Percentiles rank a stretch among this genome's conserved stretches.
phyloP scores from a whole-genome alignment of 2,329 filamentous ascomycete species.

The Ophiostoma fasciatum region DNA sequence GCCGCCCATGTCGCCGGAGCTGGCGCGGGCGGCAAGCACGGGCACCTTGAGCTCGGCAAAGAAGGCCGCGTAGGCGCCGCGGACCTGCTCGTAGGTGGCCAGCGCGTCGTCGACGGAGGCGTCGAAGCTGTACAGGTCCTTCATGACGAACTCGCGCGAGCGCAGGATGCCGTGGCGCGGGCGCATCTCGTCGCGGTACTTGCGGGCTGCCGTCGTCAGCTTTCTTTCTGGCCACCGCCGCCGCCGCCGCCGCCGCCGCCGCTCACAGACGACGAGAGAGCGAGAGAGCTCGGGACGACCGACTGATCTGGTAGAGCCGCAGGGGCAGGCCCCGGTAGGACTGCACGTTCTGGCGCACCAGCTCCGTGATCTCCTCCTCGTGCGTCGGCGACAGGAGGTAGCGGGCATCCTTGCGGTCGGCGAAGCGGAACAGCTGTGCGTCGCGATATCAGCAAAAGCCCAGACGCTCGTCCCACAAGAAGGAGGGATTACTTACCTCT shows the following conservation, averaged over 20 bases:
- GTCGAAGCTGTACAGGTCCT: conserved; percentile 96
- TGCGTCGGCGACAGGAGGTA: conserved; percentile 84
- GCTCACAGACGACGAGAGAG: no score
- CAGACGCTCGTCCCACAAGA: no score
- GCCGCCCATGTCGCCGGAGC: conserved; percentile 93
- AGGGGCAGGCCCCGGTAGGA: conserved; percentile 81
- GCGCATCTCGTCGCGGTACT: conserved; percentile 85
- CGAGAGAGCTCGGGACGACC: conserved; percentile 15
- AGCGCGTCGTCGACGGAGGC: conserved; percentile 49
- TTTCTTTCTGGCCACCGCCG: no score
- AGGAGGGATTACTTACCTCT: no score
- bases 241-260: no score
- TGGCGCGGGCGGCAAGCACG: conserved; percentile 72
- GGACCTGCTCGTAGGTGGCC: conserved; percentile 65
- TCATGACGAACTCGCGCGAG: conserved; percentile 90
- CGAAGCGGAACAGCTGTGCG: conserved; percentile 58
- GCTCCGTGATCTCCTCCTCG: conserved; percentile 83
- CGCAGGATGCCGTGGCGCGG: conserved; percentile 79
- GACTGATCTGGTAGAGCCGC: conserved; percentile 79
- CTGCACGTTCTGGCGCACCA: conserved; percentile 57
- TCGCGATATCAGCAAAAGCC: conserved; percentile 11
- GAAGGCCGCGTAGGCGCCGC: conserved; percentile 56
- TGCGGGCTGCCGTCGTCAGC: conserved; percentile 48
- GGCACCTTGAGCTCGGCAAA: conserved; percentile 75
- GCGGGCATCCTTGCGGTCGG: conserved; percentile 59